Evolutionary conservation across 768 basidiomycete species (phyloP), one percentile per base, ranked within the genome.

Genomic region (Lactifluus echinatus): DNA sequence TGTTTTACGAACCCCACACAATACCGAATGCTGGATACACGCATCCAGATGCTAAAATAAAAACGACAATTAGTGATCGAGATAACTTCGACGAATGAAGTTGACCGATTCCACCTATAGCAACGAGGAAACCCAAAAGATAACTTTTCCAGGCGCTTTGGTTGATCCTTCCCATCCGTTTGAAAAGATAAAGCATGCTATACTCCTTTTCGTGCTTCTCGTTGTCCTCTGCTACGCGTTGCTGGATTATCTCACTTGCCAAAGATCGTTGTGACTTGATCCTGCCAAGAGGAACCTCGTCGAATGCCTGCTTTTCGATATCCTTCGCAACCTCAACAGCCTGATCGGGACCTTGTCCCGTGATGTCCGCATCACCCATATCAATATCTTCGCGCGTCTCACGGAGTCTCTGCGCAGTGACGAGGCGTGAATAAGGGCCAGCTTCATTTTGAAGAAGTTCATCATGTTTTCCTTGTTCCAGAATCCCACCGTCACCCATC

Each of bases 391-490:
- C 87, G 15, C 85, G 83, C 3, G n/a, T n/a, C n/a, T n/a, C n/a
- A n/a, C n/a, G n/a, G n/a, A 92, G 76, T 61, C 75, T 82, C 73
- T 91, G 89, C 0, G 89, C 82, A 23, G 80, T 79, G 5, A 91
- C 89, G 8, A 92, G 80, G 23, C 78, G 75, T 1, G 81, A 70
- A 70, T 92, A 92, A 2, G 86, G 75, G 47, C 89, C 80, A 8
- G 78, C 75, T 33, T 75, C 68, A 45, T 77, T 64, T 34, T 31
- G 23, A 8, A 76, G 66, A 17, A 76, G 68, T 37, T 73, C 68
- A 36, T 71, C 65, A 61, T 78, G 77, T 6, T 69, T 76, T 4
- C 77, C 77, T 42, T 67, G 62, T 62, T 78, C 75, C n/a, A 78
- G 59, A 26, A 79, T 69, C 49, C 66, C 63, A 2, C 77, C 77